These are phyloP conservation scores for Pseudozyma hubeiensis DNA, from an alignment of 1,284 basidiomycete species.

Conservation along the genomic window DNA sequence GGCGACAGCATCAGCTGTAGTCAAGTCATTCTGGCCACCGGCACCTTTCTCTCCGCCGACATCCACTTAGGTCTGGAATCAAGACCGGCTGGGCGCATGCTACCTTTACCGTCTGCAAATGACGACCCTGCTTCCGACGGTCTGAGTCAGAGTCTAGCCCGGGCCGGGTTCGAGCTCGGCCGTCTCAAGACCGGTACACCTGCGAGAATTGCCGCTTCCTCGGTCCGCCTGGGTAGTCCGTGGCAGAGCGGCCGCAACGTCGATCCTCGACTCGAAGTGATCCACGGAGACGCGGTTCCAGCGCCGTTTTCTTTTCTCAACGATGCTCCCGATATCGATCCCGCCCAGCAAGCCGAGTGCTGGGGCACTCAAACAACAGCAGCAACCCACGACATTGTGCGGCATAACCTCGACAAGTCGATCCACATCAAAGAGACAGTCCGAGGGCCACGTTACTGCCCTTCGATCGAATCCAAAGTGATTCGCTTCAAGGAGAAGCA, in stretches of 20 bases:
- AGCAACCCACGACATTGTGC: constrained; percentile 79
- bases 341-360: constrained; percentile 79
- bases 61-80: constrained; percentile 85
- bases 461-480: constrained; percentile 88
- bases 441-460: constrained; percentile 90
- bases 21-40: constrained; percentile 86
- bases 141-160: constrained; percentile 79
- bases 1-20: constrained; percentile 82
- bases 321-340: constrained; percentile 40
- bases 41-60: constrained; percentile 88
- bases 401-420: constrained; percentile 75
- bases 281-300: constrained; percentile 44
- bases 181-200: constrained; percentile 91
- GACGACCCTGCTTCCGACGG: constrained; percentile 71
- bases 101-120: constrained; percentile 76
- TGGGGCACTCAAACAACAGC: constrained; percentile 80
- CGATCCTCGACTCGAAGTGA: constrained; percentile 33
- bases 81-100: constrained; percentile 84
- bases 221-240: constrained; percentile 75
- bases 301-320: constrained; percentile 55
- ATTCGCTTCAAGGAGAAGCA: constrained; percentile 80
- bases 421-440: constrained; percentile 87
- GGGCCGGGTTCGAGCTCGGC: constrained; percentile 82
- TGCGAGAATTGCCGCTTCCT: constrained; percentile 78
- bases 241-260: constrained; percentile 21